A percentile compares a stretch with the other conserved stretches of the same genome.
Evolutionary conservation across 768 basidiomycete species (phyloP).

Genomic region (Suillus americanus): DNA sequence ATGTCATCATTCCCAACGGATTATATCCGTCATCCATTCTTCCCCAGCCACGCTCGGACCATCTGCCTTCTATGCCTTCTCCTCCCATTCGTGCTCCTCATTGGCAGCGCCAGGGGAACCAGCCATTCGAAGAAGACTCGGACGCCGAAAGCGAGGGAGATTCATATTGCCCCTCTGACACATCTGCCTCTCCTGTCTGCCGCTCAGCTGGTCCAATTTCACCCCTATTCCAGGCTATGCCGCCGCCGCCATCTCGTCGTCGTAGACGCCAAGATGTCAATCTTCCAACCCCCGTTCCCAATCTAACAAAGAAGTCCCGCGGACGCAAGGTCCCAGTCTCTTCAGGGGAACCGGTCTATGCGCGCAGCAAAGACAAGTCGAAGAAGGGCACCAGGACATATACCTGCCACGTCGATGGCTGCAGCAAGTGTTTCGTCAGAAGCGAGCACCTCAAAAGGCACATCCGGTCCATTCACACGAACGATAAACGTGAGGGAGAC

Average conservation of each 20-base stretch:
- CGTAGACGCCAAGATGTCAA: conserved; percentile 23
- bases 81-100: background rate
- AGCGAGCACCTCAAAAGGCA: conserved; percentile 84
- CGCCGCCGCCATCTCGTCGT: conserved; percentile 19
- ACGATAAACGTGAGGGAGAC: conserved; percentile 74
- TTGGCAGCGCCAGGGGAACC: background rate
- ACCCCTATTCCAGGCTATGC: background rate
- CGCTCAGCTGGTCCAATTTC: conserved; percentile 9
- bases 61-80: conserved; percentile 1
- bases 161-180: conserved; percentile 22
- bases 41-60: background rate
- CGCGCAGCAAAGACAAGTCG: conserved; percentile 30
- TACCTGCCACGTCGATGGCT: conserved; percentile 67
- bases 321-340: conserved; percentile 50
- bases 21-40: background rate
- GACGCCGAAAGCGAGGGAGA: conserved; percentile 23
- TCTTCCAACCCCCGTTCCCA: conserved; percentile 46
- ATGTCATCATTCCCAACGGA: conserved; percentile 14
- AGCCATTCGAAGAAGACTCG: conserved; percentile 5
- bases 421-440: conserved; percentile 77
- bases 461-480: conserved; percentile 76
- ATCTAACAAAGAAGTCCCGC: conserved; percentile 48
- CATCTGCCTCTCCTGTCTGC: conserved; percentile 9
- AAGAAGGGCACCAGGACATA: conserved; percentile 46
- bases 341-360: conserved; percentile 19